Base-by-base conservation (phyloP, 768 basidiomycete genomes). In the Chalciporus piperatus region DNA sequence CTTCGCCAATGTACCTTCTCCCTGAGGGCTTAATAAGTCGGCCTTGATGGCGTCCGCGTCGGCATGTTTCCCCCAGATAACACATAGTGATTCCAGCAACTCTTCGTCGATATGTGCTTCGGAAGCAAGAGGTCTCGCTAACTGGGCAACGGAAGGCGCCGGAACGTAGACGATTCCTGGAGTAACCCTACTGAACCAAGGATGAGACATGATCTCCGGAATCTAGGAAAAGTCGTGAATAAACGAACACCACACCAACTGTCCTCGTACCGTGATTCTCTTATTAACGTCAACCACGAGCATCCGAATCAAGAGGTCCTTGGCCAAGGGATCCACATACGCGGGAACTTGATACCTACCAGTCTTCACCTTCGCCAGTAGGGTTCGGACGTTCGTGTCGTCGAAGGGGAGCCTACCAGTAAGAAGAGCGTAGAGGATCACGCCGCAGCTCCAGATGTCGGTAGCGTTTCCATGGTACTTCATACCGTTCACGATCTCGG, bases 381-480 rank as follows among this genome's bases (percentile, higher is more conserved):
- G 78, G 4, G 72, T 77, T 49, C 82, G 76, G 14, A 90, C 80
- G 57, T 94, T 87, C 72, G 89, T 87, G 76, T 97, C 92, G 63
- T 97, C 95, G 62, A 97, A 98, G 6, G 95, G 95, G 17, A 98
- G 85, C 48, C 89, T 76, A 11, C 95, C 93, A 27, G 92, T 91
- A 37, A 97, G 78, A 42, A 98, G 80, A 27, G 93, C 90, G 68
- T 81, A 97, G 44, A 97, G 81, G 59, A 96, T 93, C 41, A 98
- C 91, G 20, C 95, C 95, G 54, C 93, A 93, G 59, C 92, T 95
- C 94, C 94, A 98, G 61, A 98, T 91, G 69, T 97, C 95, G 3
- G 92, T 91, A 6, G 90, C 87, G 38, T 85, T 87, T 32, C 95
- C 95, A 68, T 85, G 79, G 68, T 97, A 98, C 62, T 84, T 85